Percentiles rank a stretch among this genome's conserved stretches.
Evolutionary conservation across 805 yeast genomes (phyloP).

Genomic region (Candida sanyiensis): DNA sequence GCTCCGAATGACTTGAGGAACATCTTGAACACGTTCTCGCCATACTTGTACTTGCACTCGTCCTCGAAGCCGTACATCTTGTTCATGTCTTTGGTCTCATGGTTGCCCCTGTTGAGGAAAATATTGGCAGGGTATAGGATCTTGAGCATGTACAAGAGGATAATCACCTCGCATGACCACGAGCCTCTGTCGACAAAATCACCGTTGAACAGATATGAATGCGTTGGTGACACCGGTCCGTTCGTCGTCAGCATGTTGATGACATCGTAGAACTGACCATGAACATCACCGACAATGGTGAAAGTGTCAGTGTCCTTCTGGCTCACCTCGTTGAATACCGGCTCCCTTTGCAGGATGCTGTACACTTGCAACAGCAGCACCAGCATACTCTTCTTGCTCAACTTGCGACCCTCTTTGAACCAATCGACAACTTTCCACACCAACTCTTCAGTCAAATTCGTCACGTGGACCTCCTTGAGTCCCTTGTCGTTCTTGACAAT

Average conservation of each 20-base stretch:
- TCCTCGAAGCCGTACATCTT: constrained; percentile 94
- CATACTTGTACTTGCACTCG: constrained; percentile 88
- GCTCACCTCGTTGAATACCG: constrained; percentile 67
- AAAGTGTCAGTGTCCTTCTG: constrained; percentile 28
- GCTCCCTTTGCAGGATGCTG: constrained; percentile 57
- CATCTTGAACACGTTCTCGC: constrained; percentile 70
- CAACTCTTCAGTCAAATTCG: constrained; percentile 45
- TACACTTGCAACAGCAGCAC: constrained; percentile 74
- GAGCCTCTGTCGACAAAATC: constrained; percentile 98
- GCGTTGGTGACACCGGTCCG: constrained; percentile 62
- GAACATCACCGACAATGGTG: constrained; percentile 96
- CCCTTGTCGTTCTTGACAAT: constrained; percentile 19
- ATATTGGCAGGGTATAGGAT: constrained; percentile 64
- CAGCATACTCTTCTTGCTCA: constrained; percentile 80
- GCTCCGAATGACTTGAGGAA: constrained; percentile 83
- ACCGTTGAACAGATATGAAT: constrained; percentile 85
- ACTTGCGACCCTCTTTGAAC: constrained; percentile 66
- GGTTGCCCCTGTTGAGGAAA: constrained; percentile 89
- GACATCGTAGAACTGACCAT: constrained; percentile 92
- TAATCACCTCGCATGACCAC: constrained; percentile 96
- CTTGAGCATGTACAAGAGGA: constrained; percentile 71
- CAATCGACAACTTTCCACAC: constrained; percentile 57
- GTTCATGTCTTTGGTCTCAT: constrained; percentile 96
- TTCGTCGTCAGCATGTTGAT: constrained; percentile 68
- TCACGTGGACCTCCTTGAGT: constrained; percentile 11